Percentiles rank a stretch among this genome's conserved stretches.
These are phyloP conservation scores for Saprolegnia diclina DNA, from an alignment of 352 stramenopile species.

Conservation along the genomic window DNA sequence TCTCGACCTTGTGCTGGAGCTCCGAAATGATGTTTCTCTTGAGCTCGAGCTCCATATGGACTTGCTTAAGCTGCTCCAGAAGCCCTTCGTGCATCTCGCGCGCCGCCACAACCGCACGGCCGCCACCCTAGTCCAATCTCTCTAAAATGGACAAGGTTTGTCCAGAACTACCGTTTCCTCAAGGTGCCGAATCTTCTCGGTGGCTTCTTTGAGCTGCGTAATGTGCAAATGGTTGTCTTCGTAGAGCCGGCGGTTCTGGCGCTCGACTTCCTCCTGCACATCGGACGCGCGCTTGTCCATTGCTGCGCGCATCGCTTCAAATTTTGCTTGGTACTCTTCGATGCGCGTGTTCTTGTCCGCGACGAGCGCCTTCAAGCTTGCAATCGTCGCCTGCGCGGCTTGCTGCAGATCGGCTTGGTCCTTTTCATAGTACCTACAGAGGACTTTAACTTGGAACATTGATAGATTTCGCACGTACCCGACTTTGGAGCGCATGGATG, in stretches of 20 bases:
- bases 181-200: conserved; percentile 55
- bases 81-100: conserved; percentile 59
- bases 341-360: conserved; percentile 70
- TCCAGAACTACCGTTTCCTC: conserved; percentile 39
- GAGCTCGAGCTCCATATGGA: conserved; percentile 43
- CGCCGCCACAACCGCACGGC: conserved; percentile 49
- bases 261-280: conserved; percentile 47
- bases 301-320: conserved; percentile 43
- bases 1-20: conserved; percentile 28
- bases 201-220: conserved; percentile 57
- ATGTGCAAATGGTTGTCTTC: conserved; percentile 79
- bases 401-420: conserved; percentile 67
- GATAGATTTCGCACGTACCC: conserved; percentile 8
- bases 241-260: conserved; percentile 61
- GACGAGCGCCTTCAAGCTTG: conserved; percentile 73
- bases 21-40: neutral
- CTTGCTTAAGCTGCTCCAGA: conserved; percentile 67
- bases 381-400: conserved; percentile 68
- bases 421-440: conserved; percentile 47
- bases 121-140: conserved; percentile 24
- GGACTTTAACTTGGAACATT: neutral
- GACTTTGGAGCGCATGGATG: conserved; percentile 25
- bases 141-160: neutral
- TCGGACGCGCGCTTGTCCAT: conserved; percentile 44
- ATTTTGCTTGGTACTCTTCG: conserved; percentile 52